phyloP scores from a whole-genome alignment of 306 rosid species.

The Canavalia ensiformis region DNA sequence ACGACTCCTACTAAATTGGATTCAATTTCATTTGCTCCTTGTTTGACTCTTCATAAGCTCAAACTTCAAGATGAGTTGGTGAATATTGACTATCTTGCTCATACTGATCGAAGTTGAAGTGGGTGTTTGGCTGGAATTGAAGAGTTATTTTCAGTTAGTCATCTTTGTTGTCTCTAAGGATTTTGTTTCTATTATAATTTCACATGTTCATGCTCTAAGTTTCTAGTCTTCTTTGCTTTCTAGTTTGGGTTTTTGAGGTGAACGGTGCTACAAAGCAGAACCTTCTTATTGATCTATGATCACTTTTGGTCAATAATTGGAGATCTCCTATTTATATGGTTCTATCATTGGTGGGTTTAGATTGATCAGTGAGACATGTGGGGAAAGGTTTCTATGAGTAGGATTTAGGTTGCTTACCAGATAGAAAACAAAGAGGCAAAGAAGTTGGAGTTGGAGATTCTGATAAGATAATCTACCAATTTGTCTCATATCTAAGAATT shows the following conservation, averaged over 20 bases:
- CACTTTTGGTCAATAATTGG: conserved; percentile 16
- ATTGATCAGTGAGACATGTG: conserved; percentile 1
- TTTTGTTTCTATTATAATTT: background rate
- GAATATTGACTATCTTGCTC: background rate
- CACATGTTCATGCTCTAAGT: background rate
- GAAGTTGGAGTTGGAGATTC: conserved; percentile 4
- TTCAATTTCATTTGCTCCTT: background rate
- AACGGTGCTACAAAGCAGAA: background rate
- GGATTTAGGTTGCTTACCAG: background rate
- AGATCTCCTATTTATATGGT: background rate
- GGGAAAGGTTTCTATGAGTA: conserved; percentile 15
- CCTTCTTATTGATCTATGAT: background rate
- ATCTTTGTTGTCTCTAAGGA: background rate
- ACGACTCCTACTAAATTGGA: background rate
- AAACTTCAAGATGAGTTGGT: background rate
- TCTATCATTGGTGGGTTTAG: conserved; percentile 10
- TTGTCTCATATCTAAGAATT: conserved; percentile 28
- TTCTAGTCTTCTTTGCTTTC: background rate
- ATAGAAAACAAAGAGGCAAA: conserved; percentile 17
- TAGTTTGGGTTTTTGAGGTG: conserved; percentile 2
- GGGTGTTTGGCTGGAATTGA: background rate
- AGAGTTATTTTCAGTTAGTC: background rate
- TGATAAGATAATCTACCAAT: conserved; percentile 24
- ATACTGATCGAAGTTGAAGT: background rate
- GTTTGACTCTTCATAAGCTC: background rate